Conservation (phyloP, 495 filamentous ascomycete species). For the Glutinoglossum americanum region DNA sequence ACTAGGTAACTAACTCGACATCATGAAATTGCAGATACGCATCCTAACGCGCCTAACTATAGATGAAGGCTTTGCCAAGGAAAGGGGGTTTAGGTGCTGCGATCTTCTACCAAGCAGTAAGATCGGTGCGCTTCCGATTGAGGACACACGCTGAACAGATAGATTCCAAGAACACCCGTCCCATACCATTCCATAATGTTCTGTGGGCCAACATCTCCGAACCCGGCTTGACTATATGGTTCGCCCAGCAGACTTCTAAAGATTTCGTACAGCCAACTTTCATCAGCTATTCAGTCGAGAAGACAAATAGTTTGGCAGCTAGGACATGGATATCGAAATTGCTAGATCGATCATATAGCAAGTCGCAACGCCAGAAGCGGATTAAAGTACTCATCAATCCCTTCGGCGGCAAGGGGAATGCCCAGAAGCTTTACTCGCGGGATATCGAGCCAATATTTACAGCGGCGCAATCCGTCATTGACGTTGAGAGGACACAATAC, state of each 20-base stretch:
- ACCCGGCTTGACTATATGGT: slow-evolving; percentile 49
- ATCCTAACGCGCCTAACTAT: neutral
- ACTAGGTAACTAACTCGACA: slow-evolving; percentile 26
- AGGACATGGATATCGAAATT: slow-evolving; percentile 40
- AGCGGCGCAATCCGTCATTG: slow-evolving; percentile 55
- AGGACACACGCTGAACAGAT: neutral
- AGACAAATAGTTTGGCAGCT: slow-evolving; percentile 25
- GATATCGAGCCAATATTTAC: slow-evolving; percentile 67
- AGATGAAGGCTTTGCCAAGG: slow-evolving; percentile 26
- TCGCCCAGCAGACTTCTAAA: slow-evolving; percentile 39
- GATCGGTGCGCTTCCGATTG: neutral
- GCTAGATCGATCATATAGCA: slow-evolving; percentile 48
- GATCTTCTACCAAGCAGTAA: slow-evolving; percentile 20
- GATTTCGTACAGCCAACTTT: slow-evolving; percentile 32
- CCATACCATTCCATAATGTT: slow-evolving; percentile 60
- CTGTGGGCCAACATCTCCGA: slow-evolving; percentile 52
- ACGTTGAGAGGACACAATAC: slow-evolving; percentile 52
- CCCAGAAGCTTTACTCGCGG: slow-evolving; percentile 47
- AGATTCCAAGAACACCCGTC: slow-evolving; percentile 17
- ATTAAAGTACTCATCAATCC: slow-evolving; percentile 84
- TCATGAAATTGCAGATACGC: neutral
- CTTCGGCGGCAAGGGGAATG: slow-evolving; percentile 65
- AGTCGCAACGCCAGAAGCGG: slow-evolving; percentile 45
- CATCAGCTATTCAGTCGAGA: slow-evolving; percentile 37
- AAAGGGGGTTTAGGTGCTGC: slow-evolving; percentile 21